These are phyloP conservation scores for Septoria petroselini DNA, from an alignment of 2,329 filamentous ascomycete species.

Conservation along the genomic window DNA sequence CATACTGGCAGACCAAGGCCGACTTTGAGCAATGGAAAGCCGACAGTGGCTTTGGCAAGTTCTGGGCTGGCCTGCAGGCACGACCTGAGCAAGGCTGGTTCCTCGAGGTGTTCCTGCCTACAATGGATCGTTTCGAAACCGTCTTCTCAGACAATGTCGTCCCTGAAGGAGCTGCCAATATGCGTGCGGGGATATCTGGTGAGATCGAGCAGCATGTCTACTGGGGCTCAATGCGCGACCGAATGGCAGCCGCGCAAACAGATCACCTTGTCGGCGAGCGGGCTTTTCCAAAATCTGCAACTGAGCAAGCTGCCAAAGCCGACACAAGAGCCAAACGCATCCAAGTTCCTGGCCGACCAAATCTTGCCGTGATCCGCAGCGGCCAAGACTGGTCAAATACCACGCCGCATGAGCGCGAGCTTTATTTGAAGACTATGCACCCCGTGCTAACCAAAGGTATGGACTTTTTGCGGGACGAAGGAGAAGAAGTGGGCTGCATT, in stretches of 20 bases:
- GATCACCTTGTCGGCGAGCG: constrained; percentile 31
- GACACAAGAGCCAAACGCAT: constrained; percentile 26
- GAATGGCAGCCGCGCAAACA: constrained; percentile 41
- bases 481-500: constrained; percentile 46
- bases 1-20: constrained; percentile 41
- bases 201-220: constrained; percentile 46
- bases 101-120: constrained; percentile 44
- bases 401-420: constrained; percentile 41
- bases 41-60: constrained; percentile 24
- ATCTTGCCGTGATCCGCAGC: constrained; percentile 47
- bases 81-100: constrained; percentile 42
- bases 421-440: constrained; percentile 49
- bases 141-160: constrained; percentile 41
- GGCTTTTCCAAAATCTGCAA: constrained; percentile 32
- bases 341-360: constrained; percentile 40
- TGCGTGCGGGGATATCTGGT: constrained; percentile 41
- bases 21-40: constrained; percentile 35
- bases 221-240: constrained; percentile 50
- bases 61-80: constrained; percentile 40
- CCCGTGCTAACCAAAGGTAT: constrained; percentile 46
- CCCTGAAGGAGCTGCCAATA: constrained; percentile 44
- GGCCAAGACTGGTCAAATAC: constrained; percentile 49
- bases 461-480: constrained; percentile 46
- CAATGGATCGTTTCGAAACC: constrained; percentile 46
- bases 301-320: neutral